Base-by-base conservation (phyloP, 1,284 basidiomycete species). In the Anthracocystis setariae region DNA sequence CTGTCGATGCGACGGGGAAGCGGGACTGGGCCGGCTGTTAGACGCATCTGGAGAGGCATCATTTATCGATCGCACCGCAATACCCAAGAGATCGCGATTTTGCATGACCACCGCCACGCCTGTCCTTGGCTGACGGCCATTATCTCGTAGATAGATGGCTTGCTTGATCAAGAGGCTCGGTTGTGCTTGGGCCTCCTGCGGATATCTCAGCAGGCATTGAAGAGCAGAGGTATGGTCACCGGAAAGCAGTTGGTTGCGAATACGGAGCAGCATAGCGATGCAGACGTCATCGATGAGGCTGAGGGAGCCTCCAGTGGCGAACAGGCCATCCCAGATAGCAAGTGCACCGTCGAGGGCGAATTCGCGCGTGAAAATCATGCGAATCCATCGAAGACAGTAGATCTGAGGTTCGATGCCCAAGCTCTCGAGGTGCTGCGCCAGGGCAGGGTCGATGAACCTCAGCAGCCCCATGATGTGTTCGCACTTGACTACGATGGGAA, bases 271-370 rank as follows among this genome's bases (percentile, higher is more conserved):
- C 67, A 82, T 73, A 5, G 76, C 81, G 12, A 79, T 65, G 59
- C 80, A 82, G 18, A 82, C 44, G 33, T 73, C 72, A 44, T 76
- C 76, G 37, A 80, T 56, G 10, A 82, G 71, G 18, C 69, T 51
- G 17, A 83, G 57, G 1, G 58, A 48, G 8, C 53, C 42, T n/a
- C 69, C 79, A 2, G 61, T 23, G 7, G 59, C 56, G 27, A 82
- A 72, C 18, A 82, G 56, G 3, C 61, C 74, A 59, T 83, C 81
- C 82, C 82, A 83, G 2, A 83, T 49, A 43, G 55, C 52, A n/a
- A 78, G 18, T 4, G 63, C 65, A 15, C 76, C 72, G 12, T 70
- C 57, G 10, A 74, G 33, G 9, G 73, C 46, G 48, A 80, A 80
- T 43, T 76, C 77, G 39, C 79, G 73, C 0, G 73, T 71, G 46